Base-by-base conservation (phyloP, 108 stramenopile species). In the Cylindrotheca fusiformis region DNA sequence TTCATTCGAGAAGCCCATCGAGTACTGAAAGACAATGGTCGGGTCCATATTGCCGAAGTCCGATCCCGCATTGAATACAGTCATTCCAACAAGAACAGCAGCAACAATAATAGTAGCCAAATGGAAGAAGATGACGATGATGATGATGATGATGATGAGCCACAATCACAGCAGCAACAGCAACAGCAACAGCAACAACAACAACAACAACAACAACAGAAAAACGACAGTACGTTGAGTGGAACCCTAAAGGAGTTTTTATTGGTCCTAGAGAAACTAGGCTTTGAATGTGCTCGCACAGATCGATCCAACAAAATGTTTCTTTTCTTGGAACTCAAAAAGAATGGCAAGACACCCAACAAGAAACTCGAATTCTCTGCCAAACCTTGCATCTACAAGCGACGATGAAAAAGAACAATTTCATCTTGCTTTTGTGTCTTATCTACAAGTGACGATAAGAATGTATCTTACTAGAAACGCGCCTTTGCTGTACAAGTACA, bases 231-330 rank as follows among this genome's bases (percentile, higher is more conserved):
- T 17, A 55, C 59, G 21, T 69, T 65, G 31, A 69, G 49, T 22
- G 72, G 74, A 55, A 59, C 85, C 6, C 60, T 90, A 2, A 63
- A 76, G 1, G 82, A 84, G 44, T 93, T 93, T 69, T 44, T 78
- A 2, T 59, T 77, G 3, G 79, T 88, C 1, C 84, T 96, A 59
- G 75, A 84, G 22, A 63, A 80, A 6, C 79, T 88, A 46, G 94
- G 83, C 31, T 97, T 93, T 50, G 54, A 75, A 60, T 83, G 75
- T 69, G 75, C 66, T 2, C 68, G 67, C 26, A 75, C 63, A 32
- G 92, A 89, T 82, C 79, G 79, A 52, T 82, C 80, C 50, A 98
- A 97, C 66, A 95, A 90, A 70, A 96, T 98, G 93, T 98, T 98
- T 72, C 57, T 98, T 18, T 33, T 93, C 32, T 65, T 96, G 70